Evolutionary conservation across 306 rosid genomes (phyloP), one percentile per base, ranked within the genome.

Genomic region (Cyamopsis tetragonoloba): DNA sequence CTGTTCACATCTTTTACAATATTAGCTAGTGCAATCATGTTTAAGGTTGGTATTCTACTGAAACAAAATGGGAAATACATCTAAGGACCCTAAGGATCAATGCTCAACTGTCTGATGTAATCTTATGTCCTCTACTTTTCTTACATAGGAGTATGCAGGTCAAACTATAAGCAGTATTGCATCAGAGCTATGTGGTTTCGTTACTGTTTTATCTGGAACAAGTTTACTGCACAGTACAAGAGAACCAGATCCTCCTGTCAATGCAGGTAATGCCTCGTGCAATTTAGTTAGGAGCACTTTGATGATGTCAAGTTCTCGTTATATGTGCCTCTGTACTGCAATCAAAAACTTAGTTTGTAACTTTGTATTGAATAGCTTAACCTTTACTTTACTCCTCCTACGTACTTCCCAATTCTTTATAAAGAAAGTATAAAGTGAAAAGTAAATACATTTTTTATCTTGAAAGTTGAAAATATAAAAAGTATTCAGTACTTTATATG

Each of bases 1-100:
- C 56, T 89, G 88, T 92, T 89, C 87, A 92, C 98, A 60, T 79
- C 96, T 27, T 85, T 89, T 77, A 92, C 98, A 51, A 92, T 92
- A 55, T 79, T 89, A 22, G 98, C 98, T 62, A 89, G 96, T 51
- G 89, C 88, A 39, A 92, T 92, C 73, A 92, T 92, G 98, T 92
- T 89, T 51, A 92, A 92, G 98, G 96, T 81, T 72, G 76, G 85
- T 84, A 83, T 64, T 75, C 67, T 41, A 73, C 43, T 54, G 47
- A 51, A 73, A 59, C 49, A 61, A 47, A 55, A 56, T 44, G 24
- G 78, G 27, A 68, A 68, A 41, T 13, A 55, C 22, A 7, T 38
- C 43, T 26, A 41, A 53, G 47, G 62, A 44, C 71, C 55, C 46
- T 49, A 47, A 59, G 15, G 54, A 51, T 79, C 61, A 50, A 60